Percentiles rank a stretch among this genome's conserved stretches.
These are phyloP conservation scores for Gilbertella persicaria DNA, from an alignment of 371 early-diverging fungal genomes.

Conservation along the genomic window DNA sequence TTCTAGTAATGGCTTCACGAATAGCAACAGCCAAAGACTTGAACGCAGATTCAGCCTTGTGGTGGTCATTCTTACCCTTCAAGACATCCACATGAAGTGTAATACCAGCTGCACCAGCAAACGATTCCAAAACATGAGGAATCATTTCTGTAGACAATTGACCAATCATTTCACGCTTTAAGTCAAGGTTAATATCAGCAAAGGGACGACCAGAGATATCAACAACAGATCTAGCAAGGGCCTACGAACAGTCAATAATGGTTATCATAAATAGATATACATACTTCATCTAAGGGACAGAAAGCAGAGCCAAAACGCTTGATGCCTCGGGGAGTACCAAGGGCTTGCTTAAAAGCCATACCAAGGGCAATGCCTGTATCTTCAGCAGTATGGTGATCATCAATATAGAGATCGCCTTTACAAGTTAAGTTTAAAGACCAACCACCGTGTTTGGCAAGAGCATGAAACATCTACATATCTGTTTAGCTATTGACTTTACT, in stretches of 20 bases:
- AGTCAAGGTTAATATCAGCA: constrained; percentile 78
- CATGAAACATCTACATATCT: constrained; percentile 87
- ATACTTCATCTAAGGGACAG: constrained; percentile 93
- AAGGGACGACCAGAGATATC: constrained; percentile 96
- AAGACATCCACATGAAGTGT: constrained; percentile 95
- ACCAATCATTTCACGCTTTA: constrained; percentile 92
- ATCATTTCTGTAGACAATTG: constrained; percentile 94
- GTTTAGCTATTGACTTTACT: not conserved
- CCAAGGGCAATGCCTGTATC: constrained; percentile 95
- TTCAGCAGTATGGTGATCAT: constrained; percentile 97
- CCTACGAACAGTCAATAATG: constrained; percentile 39
- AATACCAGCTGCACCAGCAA: constrained; percentile 90
- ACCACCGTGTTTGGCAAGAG: constrained; percentile 91
- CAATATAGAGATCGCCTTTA: constrained; percentile 92
- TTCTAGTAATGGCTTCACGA: constrained; percentile 77
- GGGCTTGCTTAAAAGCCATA: constrained; percentile 88
- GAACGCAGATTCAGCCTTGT: constrained; percentile 93
- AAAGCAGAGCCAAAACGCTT: constrained; percentile 93
- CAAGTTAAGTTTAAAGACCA: constrained; percentile 85
- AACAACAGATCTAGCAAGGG: constrained; percentile 91
- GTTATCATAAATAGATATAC: not conserved
- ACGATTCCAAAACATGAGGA: constrained; percentile 90
- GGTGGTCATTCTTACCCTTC: constrained; percentile 93
- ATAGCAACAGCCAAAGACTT: constrained; percentile 96
- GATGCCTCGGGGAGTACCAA: constrained; percentile 90